These are phyloP conservation scores for Gastrodia elata DNA, from an alignment of 106 monocot species.

Conservation along the genomic window DNA sequence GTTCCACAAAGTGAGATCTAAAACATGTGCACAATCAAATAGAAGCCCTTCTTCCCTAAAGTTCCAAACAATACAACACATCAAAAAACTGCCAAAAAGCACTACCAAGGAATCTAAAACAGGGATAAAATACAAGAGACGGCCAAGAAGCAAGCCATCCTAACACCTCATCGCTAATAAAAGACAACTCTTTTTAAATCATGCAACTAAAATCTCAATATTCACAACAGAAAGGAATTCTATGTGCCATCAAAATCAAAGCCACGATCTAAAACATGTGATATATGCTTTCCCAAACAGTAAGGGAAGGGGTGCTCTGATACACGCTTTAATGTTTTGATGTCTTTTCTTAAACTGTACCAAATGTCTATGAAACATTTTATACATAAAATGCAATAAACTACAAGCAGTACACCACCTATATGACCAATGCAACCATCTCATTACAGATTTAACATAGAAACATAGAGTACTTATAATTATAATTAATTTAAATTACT, in stretches of 20 bases:
- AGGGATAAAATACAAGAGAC: not conserved
- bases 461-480: not conserved
- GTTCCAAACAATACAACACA: too few species aligned
- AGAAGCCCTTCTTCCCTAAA: too few species aligned
- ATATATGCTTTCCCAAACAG: not conserved
- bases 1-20: too few species aligned
- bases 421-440: not conserved
- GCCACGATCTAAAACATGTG: not conserved
- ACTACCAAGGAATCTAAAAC: not conserved
- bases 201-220: too few species aligned
- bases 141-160: not conserved
- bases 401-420: not conserved
- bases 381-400: not conserved
- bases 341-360: not conserved
- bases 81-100: not conserved
- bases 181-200: not conserved
- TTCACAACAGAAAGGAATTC: not conserved
- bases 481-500: not conserved
- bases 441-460: not conserved
- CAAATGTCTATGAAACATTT: not conserved
- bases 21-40: too few species aligned
- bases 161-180: not conserved
- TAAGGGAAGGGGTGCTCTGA: not conserved
- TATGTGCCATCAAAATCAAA: not conserved
- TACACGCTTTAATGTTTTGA: not conserved